Conservation (phyloP, 1,284 basidiomycete species). For the Sanghuangporus weigelae region DNA sequence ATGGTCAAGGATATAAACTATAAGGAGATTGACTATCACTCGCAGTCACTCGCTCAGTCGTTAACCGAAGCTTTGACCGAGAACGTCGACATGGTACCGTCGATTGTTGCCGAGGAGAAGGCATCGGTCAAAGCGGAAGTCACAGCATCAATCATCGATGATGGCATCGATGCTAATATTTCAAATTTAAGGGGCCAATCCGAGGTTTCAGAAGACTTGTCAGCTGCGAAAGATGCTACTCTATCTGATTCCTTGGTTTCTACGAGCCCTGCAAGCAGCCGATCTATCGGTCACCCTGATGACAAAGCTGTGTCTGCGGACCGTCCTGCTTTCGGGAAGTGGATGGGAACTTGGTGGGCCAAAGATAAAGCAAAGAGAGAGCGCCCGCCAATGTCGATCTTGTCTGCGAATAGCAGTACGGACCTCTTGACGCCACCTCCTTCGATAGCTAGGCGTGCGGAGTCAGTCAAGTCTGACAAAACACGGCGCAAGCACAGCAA, state of each 20-base stretch:
- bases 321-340: slow-evolving; percentile 47
- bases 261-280: slow-evolving; percentile 16
- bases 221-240: neutral
- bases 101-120: neutral
- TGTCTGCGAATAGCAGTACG: neutral
- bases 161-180: neutral
- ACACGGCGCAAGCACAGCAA: slow-evolving; percentile 40
- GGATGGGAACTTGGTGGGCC: slow-evolving; percentile 65
- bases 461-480: slow-evolving; percentile 22
- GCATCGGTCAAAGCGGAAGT: neutral
- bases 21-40: slow-evolving; percentile 1
- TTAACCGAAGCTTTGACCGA: slow-evolving; percentile 39
- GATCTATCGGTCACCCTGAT: neutral
- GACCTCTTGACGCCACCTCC: neutral
- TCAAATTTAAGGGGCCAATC: neutral
- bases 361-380: slow-evolving; percentile 32
- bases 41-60: slow-evolving; percentile 38
- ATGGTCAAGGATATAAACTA: slow-evolving; percentile 35
- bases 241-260: slow-evolving; percentile 9
- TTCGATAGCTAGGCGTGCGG: slow-evolving; percentile 16
- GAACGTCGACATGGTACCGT: slow-evolving; percentile 11
- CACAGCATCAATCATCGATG: neutral
- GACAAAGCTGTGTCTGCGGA: slow-evolving; percentile 17
- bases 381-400: slow-evolving; percentile 2
- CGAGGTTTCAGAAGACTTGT: neutral